Percentiles rank a stretch among this genome's conserved stretches.
Evolutionary conservation across 768 basidiomycete genomes (phyloP).

Genomic region (Leccinum boreale): DNA sequence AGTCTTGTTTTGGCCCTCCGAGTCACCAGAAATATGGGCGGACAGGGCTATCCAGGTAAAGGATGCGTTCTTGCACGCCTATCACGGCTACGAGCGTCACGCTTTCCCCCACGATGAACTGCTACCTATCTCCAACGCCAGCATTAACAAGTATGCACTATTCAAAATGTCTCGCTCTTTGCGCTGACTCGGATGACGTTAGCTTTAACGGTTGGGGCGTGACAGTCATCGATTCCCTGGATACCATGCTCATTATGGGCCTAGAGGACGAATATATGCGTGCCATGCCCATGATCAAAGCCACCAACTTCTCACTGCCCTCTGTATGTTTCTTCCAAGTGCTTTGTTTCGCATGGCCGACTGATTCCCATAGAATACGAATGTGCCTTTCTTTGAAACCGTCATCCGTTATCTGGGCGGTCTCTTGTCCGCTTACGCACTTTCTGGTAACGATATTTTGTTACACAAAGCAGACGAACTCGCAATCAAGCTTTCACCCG

Average conservation of each 20-base stretch:
- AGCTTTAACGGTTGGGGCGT: conserved; percentile 84
- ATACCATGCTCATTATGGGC: conserved; percentile 83
- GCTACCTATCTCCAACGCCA: conserved; percentile 45
- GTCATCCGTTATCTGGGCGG: conserved; percentile 91
- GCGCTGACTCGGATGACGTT: not conserved
- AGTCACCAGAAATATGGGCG: conserved; percentile 44
- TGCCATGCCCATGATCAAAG: conserved; percentile 52
- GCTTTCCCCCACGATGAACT: conserved; percentile 67
- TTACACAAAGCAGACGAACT: conserved; percentile 76
- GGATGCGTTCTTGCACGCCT: conserved; percentile 63
- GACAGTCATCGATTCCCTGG: conserved; percentile 76
- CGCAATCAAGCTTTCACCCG: conserved; percentile 64
- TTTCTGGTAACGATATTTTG: conserved; percentile 61
- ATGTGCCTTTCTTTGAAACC: conserved; percentile 73
- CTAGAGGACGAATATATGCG: conserved; percentile 66
- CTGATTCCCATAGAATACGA: conserved; percentile 27
- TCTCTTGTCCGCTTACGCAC: conserved; percentile 76
- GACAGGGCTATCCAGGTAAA: conserved; percentile 55
- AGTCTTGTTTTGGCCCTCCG: conserved; percentile 19
- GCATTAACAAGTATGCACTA: conserved; percentile 48
- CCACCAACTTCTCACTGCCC: conserved; percentile 47
- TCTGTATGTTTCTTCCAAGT: conserved; percentile 31
- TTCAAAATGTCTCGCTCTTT: too few species aligned
- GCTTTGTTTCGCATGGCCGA: not conserved
- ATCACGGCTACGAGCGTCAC: conserved; percentile 58